Conservation (phyloP, 2,329 filamentous ascomycete genomes). For the Colletotrichum ledebouriae region DNA sequence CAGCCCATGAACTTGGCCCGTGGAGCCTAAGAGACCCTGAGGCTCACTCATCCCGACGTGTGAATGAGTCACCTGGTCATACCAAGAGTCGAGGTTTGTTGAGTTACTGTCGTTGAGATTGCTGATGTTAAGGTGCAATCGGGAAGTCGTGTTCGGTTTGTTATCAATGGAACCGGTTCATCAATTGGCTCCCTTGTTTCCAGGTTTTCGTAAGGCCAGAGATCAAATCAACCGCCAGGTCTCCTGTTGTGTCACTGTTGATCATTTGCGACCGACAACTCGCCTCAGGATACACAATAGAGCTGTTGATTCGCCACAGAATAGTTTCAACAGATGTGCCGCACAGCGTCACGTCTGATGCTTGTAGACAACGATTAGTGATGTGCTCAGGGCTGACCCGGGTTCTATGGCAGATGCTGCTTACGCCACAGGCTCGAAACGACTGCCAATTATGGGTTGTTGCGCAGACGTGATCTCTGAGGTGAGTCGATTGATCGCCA, state of each 20-base stretch:
- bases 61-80: slow-evolving; percentile 18
- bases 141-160: slow-evolving; percentile 5
- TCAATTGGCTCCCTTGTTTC: background rate
- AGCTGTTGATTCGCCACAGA: no score
- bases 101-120: background rate
- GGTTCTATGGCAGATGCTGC: background rate
- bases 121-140: background rate
- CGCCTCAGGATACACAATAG: no score
- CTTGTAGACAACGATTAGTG: no score
- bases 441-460: slow-evolving; percentile 16
- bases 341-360: no score
- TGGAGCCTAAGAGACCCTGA: background rate
- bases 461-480: slow-evolving; percentile 11
- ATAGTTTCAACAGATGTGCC: no score
- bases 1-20: background rate
- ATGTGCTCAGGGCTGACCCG: background rate
- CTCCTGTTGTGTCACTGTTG: no score
- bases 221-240: no score
- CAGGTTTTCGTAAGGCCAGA: background rate
- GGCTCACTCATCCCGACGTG: background rate
- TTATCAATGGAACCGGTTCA: background rate
- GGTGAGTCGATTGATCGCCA: slow-evolving; percentile 32
- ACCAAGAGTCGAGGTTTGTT: slow-evolving; percentile 2
- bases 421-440: slow-evolving; percentile 13
- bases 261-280: no score